These are phyloP conservation scores for Apophysomyces trapeziformis DNA, from an alignment of 371 early-diverging fungal species.

Conservation along the genomic window DNA sequence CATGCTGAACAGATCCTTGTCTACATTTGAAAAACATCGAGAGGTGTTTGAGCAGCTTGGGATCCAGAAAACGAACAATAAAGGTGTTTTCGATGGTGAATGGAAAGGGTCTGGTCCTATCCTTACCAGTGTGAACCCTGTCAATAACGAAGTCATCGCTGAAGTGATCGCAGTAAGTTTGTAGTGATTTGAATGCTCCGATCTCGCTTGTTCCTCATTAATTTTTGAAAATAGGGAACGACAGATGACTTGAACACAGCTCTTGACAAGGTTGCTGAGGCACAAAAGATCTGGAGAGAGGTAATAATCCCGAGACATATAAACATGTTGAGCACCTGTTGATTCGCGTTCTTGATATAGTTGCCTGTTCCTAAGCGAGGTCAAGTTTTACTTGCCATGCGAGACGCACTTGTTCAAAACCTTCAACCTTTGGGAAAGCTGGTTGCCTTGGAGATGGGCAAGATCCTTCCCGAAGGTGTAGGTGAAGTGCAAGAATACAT, in stretches of 20 bases:
- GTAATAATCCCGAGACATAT: slow-evolving; percentile 22
- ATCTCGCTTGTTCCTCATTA: slow-evolving; percentile 12
- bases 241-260: slow-evolving; percentile 48
- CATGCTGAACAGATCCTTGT: slow-evolving; percentile 28
- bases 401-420: slow-evolving; percentile 80
- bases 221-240: slow-evolving; percentile 34
- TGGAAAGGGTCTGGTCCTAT: slow-evolving; percentile 86
- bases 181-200: not conserved
- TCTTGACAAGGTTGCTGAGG: slow-evolving; percentile 62
- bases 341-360: slow-evolving; percentile 20
- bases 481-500: slow-evolving; percentile 99
- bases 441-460: slow-evolving; percentile 95
- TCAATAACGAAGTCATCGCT: slow-evolving; percentile 87
- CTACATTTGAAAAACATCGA: slow-evolving; percentile 48
- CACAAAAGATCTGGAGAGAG: slow-evolving; percentile 76
- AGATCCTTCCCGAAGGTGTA: slow-evolving; percentile 92
- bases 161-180: slow-evolving; percentile 74
- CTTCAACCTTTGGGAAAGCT: slow-evolving; percentile 83
- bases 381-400: slow-evolving; percentile 92
- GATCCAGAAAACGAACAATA: slow-evolving; percentile 67
- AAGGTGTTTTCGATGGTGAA: slow-evolving; percentile 89
- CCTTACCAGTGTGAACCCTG: slow-evolving; percentile 83
- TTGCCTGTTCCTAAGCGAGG: slow-evolving; percentile 93
- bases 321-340: not conserved
- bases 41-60: slow-evolving; percentile 72